Evolutionary conservation across 2,329 filamentous ascomycete genomes (phyloP), one percentile per base, ranked within the genome.

Genomic region (Fusarium globosum): DNA sequence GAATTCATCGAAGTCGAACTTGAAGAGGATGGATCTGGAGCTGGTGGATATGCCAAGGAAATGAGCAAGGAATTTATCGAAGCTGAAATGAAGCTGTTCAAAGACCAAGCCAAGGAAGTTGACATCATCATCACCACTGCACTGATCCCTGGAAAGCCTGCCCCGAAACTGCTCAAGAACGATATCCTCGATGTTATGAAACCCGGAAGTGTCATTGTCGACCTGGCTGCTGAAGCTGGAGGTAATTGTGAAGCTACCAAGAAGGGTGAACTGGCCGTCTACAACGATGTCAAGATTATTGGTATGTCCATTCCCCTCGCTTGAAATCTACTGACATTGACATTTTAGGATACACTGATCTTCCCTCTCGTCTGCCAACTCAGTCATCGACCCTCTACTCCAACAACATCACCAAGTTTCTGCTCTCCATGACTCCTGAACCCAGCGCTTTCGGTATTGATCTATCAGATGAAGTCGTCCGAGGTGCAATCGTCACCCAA

Each of bases 51-150:
- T 78, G 94, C 94, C 60, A 97, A 97, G 79, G 94, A 95, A 79
- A 97, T 97, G 94, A 96, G 94, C 61, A 95, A 96, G 78, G 94
- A 96, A 75, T 97, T 97, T 78, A 94, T 96, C 80, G 94, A 94
- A 69, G 94, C 94, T 11, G 94, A 97, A 81, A 97, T 97, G 94
- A 95, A 94, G 81, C 87, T 97, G 0, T 97, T 97, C 83, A 91
- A 93, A 80, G 93, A 96, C 75, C 95, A 97, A 81, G 93, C 93
- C 69, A 89, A 90, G 67, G 95, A 97, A 43, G 94, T 97, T 58
- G 94, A 97, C 81, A 97, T 97, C 72, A 93, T 97, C 69, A 93
- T 97, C 79, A 97, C 94, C 4, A 97, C 95, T 3, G 95, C 95
- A n/a, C 83, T 97, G 76, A 97, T 97, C 68, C 95, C 95, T 0